Percentiles rank a stretch among this genome's conserved stretches.
These are phyloP conservation scores for Sparassis latifolia DNA, from an alignment of 1,284 basidiomycete species.

Conservation along the genomic window DNA sequence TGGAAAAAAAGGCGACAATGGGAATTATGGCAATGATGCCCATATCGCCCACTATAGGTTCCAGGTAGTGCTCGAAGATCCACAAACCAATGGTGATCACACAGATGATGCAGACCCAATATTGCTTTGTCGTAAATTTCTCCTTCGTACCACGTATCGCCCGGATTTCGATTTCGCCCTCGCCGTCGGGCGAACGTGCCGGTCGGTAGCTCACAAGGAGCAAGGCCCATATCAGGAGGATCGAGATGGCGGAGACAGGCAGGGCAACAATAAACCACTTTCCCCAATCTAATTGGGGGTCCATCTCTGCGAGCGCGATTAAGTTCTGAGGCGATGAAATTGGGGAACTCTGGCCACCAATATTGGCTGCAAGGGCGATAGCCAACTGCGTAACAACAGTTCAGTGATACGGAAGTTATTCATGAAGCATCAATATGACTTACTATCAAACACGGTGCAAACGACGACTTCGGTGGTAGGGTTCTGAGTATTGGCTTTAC, in stretches of 20 bases:
- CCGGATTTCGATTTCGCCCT: slow-evolving; percentile 77
- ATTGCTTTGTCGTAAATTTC: slow-evolving; percentile 79
- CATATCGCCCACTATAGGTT: slow-evolving; percentile 89
- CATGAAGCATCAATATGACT: slow-evolving; percentile 21
- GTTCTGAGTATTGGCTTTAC: slow-evolving; percentile 87
- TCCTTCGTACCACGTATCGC: slow-evolving; percentile 80
- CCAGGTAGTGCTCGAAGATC: slow-evolving; percentile 85
- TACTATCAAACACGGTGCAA: slow-evolving; percentile 89
- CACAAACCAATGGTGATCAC: slow-evolving; percentile 86
- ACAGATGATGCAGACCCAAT: slow-evolving; percentile 85
- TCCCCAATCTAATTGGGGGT: slow-evolving; percentile 82
- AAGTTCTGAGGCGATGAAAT: slow-evolving; percentile 97
- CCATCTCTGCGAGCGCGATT: slow-evolving; percentile 88
- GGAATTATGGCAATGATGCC: slow-evolving; percentile 95
- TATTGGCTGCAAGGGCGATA: slow-evolving; percentile 96
- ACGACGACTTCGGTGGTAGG: slow-evolving; percentile 81
- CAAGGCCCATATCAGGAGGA: slow-evolving; percentile 88
- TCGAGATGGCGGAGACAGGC: slow-evolving; percentile 82
- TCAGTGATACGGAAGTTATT: no score
- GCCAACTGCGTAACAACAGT: slow-evolving; percentile 55
- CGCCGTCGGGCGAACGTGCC: slow-evolving; percentile 62
- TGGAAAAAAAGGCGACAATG: slow-evolving; percentile 91
- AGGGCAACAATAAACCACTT: slow-evolving; percentile 94
- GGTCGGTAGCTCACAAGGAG: slow-evolving; percentile 82
- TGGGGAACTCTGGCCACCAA: slow-evolving; percentile 95